Conservation (phyloP, 176 grass and related monocot species). For the Saccharum spontaneum region DNA sequence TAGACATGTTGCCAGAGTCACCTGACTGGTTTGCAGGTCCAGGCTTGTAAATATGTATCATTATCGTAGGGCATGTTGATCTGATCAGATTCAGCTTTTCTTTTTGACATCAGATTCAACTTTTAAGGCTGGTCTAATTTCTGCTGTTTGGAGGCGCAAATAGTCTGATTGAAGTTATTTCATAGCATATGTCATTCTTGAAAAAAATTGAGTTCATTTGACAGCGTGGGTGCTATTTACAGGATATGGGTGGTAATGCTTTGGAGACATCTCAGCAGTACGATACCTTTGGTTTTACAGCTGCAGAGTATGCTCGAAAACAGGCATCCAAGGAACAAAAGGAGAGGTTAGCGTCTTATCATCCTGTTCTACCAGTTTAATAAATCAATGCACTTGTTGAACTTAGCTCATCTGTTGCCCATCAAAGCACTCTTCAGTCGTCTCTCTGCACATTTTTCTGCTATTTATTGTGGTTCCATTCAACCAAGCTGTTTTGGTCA, state of each 20-base stretch:
- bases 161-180: slow-evolving; percentile 23
- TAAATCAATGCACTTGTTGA: neutral
- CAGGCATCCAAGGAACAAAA: slow-evolving; percentile 79
- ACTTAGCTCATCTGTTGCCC: neutral
- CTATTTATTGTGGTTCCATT: neutral
- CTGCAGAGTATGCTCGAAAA: slow-evolving; percentile 79
- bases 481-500: neutral
- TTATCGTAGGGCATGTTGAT: slow-evolving; percentile 1
- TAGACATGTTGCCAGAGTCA: neutral
- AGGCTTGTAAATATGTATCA: neutral
- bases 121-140: neutral
- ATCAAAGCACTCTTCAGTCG: neutral
- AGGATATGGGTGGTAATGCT: slow-evolving; percentile 85
- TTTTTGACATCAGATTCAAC: neutral
- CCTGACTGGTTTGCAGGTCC: neutral
- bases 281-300: slow-evolving; percentile 95
- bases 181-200: neutral
- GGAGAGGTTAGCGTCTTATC: slow-evolving; percentile 61
- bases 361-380: slow-evolving; percentile 14
- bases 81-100: neutral
- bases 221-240: slow-evolving; percentile 6
- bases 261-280: slow-evolving; percentile 92
- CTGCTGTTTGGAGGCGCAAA: neutral
- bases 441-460: neutral
- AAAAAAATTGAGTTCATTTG: slow-evolving; percentile 8